Base-by-base conservation (phyloP, 2,329 filamentous ascomycete genomes). In the Aspergillus ochraceus region DNA sequence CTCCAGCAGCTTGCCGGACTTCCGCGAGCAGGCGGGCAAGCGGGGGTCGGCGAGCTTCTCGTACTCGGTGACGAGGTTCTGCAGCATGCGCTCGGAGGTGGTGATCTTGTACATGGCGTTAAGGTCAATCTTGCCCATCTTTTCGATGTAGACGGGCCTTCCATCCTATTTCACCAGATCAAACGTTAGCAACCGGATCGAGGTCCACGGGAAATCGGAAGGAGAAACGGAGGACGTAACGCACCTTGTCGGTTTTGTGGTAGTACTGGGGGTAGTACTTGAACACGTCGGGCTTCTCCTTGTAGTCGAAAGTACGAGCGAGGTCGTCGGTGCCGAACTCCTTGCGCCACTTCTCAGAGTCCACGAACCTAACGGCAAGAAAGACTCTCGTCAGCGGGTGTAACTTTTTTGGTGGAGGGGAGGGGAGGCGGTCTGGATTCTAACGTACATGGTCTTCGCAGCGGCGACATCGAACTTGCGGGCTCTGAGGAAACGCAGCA, bases 191-290 rank as follows among this genome's bases (percentile, higher is more conserved):
- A 42, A 45, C 4, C 30, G 22, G 30, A 46, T 20, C 39, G 22
- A 26, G 32, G n/a, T 22, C 17, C n/a, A 55, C 30, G 4, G 55
- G 19, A 14, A 55, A 50, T 46, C 32, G n/a, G 2, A 51, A 45
- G 24, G 20, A 45, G 30, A 22, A 26, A 1, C 12, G 46, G 12
- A n/a, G 49, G 24, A 8, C n/a, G 11, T 20, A 50, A 64, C 73
- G 20, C 74, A 85, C 84, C 77, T 80, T 81, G 65, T 82, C 80
- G 1, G 77, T 81, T 66, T 97, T 97, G 86, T 99, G 95, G 83
- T 99, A 99, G 83, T 95, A 99, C 81, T 99, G 95, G 52, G 92
- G 92, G 81, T 99, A 99, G 84, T 90, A 97, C 79, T 94, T 83
- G 78, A 91, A 91, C 60, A 99, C 86, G 74, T 94, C 77, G 57